Evolutionary conservation across 805 yeast genomes (phyloP), one percentile per base, ranked within the genome.

Genomic region (Debaryomyces maramus): DNA sequence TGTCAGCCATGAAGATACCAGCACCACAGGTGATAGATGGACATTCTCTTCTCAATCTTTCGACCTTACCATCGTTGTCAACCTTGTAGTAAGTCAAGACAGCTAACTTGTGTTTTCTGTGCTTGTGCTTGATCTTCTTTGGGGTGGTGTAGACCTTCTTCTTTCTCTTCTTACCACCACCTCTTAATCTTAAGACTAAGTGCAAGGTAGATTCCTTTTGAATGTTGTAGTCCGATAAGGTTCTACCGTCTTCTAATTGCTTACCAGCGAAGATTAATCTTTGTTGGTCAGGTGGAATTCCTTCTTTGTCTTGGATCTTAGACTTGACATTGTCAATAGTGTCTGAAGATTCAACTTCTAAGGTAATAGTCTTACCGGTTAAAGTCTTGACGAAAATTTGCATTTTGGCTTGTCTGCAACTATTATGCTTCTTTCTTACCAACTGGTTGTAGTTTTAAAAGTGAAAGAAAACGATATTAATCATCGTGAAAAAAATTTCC

Each of bases 91-190:
- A 93, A 71, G 95, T 89, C 75, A 93, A 86, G 74, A 93, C 97
- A 76, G 97, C 98, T 70, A 93, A 83, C 87, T 93, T 93, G 78
- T 87, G 88, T 83, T 91, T 93, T 88, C 87, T 93, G 86, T 88
- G 97, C 86, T 89, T 90, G 95, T 93, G 98, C 80, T 78, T 88
- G 80, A 93, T 88, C 86, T 90, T 95, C 90, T 93, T 93, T 82
- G 99, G 99, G 71, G 98, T 91, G 80, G 98, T 91, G 91, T 91
- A 93, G 72, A 89, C 97, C 95, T 91, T 91, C 97, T 93, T 93
- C 93, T 93, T 93, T 85, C 96, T 91, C 93, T 93, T 93, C 88
- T 90, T 93, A 81, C 96, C 96, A 72, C 75, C 75, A 81, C 95
- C 97, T 83, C 97, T 88, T 75, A 89, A 84, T 84, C 97, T 90